phyloP scores from a whole-genome alignment of 805 yeast genomes.

The Candida tibetensis region DNA sequence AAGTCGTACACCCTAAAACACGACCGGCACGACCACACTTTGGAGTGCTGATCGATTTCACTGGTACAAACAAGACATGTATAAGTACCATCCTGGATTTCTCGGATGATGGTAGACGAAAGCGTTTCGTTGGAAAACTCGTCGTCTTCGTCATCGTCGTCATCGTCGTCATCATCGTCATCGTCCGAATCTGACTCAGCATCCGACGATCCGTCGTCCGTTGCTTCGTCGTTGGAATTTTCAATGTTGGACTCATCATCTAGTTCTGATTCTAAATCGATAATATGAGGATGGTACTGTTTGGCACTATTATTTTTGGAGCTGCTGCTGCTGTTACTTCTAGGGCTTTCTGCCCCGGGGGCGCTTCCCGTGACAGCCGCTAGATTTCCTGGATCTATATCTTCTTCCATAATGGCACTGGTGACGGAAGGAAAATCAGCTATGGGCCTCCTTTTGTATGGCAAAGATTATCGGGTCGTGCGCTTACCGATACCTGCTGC shows the following conservation, averaged over 20 bases:
- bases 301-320: neutral
- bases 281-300: conserved; percentile 10
- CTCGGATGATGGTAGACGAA: conserved; percentile 47
- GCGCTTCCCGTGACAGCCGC: no score
- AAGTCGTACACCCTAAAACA: conserved; percentile 86
- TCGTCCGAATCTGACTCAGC: conserved; percentile 7
- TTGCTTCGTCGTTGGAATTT: neutral
- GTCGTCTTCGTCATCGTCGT: conserved; percentile 15
- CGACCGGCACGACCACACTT: conserved; percentile 73
- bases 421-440: no score
- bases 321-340: neutral
- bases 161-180: conserved; percentile 12
- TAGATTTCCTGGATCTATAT: conserved; percentile 4
- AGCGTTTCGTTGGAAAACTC: conserved; percentile 26
- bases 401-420: conserved; percentile 9
- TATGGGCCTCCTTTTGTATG: no score
- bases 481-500: no score
- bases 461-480: no score
- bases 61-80: conserved; percentile 86
- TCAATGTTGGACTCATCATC: neutral
- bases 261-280: conserved; percentile 9
- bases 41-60: conserved; percentile 63
- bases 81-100: conserved; percentile 67
- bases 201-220: neutral
- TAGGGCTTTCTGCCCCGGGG: neutral